Base-by-base conservation (phyloP, 2,329 filamentous ascomycete genomes). In the Colletotrichum sp. region DNA sequence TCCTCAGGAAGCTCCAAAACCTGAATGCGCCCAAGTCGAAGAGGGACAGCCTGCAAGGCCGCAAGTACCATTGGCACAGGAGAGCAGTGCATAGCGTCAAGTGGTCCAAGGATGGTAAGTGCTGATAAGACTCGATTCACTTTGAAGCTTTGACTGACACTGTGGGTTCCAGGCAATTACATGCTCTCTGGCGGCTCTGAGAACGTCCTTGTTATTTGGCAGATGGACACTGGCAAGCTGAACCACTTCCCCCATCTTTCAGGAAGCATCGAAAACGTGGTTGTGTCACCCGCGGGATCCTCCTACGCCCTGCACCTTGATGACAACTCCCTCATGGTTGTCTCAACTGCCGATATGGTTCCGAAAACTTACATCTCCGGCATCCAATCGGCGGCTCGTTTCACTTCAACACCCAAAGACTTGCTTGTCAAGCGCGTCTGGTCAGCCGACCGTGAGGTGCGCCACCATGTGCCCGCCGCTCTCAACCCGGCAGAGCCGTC, bases 101-200 rank as follows among this genome's bases (percentile, higher is more conserved):
- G 84, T 99, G 96, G 95, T 98, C 97, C 16, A 89, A 89, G 79
- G 97, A 99, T 89, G 96, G 96, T 95, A 90, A 82, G 89, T 79
- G 77, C 3, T n/a, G 18, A 15, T 10, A 57, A 16, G 16, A 21
- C 30, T 36, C 15, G 26, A 34, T 39, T 32, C 13, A 4, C 36
- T 18, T 39, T 9, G n/a, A 16, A 63, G 4, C n/a, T 26, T 44
- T 52, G 44, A 15, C 67, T 77, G 77, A 78, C 87, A 87, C 77
- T 87, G 80, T 63, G 64, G 60, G 55, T 66, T 10, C 16, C 79
- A 97, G 95, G 95, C 67, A 96, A 98, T 82, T 99, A 99, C 84
- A 86, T 99, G 75, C 93, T 99, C 69, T 99, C 97, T 72, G 97
- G 97, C 81, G 97, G 97, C 36, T 92, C 93, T 26, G 97, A 99